phyloP scores from a whole-genome alignment of 805 yeast genomes.

The Kuraishia piskuri region DNA sequence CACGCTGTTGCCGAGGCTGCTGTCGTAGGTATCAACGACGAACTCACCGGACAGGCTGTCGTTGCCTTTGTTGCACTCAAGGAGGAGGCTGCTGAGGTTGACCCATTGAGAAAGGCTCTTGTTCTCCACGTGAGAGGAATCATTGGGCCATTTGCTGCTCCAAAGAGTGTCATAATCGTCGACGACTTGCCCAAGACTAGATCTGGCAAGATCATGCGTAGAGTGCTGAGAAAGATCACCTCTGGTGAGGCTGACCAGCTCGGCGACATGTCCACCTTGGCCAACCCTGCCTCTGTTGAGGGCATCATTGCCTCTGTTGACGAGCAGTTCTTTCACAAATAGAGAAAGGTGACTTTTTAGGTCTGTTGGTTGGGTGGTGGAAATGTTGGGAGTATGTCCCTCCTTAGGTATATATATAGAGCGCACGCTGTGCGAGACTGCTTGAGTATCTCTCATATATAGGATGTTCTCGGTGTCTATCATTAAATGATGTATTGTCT shows the following conservation, averaged over 20 bases:
- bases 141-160: constrained; percentile 95
- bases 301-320: constrained; percentile 66
- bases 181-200: constrained; percentile 96
- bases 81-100: constrained; percentile 37
- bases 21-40: constrained; percentile 93
- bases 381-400: neutral
- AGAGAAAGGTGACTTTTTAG: constrained; percentile 4
- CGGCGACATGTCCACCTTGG: constrained; percentile 86
- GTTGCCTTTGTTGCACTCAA: constrained; percentile 89
- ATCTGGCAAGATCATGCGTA: constrained; percentile 98
- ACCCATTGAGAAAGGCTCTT: constrained; percentile 62
- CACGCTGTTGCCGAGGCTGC: constrained; percentile 84
- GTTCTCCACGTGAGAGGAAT: constrained; percentile 84
- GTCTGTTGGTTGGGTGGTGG: neutral
- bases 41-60: constrained; percentile 95
- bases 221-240: constrained; percentile 88
- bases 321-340: constrained; percentile 28
- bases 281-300: constrained; percentile 79
- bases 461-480: neutral
- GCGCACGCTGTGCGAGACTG: neutral
- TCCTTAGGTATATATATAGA: neutral
- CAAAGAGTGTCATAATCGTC: constrained; percentile 73
- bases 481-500: neutral
- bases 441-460: neutral
- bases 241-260: constrained; percentile 88